These are phyloP conservation scores for Tolypocladium endophyticum DNA, from an alignment of 2,329 filamentous ascomycete genomes.

Conservation along the genomic window DNA sequence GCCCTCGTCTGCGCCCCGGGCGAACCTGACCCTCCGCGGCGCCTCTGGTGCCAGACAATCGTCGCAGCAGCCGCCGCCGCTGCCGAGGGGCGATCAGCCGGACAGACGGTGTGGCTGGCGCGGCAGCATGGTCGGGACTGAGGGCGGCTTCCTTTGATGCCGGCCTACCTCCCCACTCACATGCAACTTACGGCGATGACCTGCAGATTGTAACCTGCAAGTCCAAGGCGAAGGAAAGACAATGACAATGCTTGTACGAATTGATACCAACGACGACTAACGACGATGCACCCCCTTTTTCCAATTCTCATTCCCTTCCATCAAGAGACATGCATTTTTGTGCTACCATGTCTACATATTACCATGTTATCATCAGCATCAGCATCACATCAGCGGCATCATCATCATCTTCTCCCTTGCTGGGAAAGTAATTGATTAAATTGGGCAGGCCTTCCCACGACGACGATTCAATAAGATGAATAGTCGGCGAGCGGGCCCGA, in stretches of 20 bases:
- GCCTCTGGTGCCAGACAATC: slow-evolving; percentile 17
- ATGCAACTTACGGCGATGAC: background rate
- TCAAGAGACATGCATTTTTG: background rate
- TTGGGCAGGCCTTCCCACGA: background rate
- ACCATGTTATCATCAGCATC: background rate
- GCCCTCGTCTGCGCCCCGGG: slow-evolving; percentile 21
- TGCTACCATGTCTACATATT: background rate
- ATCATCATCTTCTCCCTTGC: background rate
- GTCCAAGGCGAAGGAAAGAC: background rate
- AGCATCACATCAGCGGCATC: background rate
- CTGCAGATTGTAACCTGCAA: background rate
- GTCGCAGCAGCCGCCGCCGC: slow-evolving; percentile 15
- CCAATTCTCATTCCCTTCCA: background rate
- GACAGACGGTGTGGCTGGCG: slow-evolving; percentile 45
- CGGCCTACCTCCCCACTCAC: background rate
- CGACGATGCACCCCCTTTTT: background rate
- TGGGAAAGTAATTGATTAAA: background rate
- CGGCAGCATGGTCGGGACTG: slow-evolving; percentile 42
- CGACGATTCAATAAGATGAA: background rate
- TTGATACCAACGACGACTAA: slow-evolving; percentile 1
- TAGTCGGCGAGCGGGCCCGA: background rate
- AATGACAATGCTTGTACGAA: background rate
- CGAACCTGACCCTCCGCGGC: slow-evolving; percentile 32
- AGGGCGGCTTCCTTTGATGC: slow-evolving; percentile 43
- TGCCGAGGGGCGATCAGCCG: slow-evolving; percentile 22